phyloP scores from a whole-genome alignment of 2,329 filamentous ascomycete species.

The Biscogniauxia sp. region DNA sequence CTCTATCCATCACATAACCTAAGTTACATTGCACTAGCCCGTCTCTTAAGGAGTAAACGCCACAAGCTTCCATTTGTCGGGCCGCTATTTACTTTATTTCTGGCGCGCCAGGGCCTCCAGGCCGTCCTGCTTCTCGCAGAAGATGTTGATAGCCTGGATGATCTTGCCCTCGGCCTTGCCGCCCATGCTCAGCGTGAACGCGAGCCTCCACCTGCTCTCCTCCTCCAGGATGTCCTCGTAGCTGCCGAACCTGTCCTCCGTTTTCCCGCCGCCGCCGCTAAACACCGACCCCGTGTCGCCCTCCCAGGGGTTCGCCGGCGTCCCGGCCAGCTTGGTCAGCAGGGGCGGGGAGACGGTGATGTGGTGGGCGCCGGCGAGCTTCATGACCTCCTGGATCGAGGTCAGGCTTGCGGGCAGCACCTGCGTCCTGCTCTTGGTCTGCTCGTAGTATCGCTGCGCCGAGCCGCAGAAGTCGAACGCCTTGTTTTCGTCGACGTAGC shows the following conservation, averaged over 20 bases:
- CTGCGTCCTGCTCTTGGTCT: conserved; percentile 41
- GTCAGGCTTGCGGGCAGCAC: conserved; percentile 59
- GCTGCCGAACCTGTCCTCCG: conserved; percentile 12
- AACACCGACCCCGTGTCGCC: conserved; percentile 32
- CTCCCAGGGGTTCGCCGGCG: conserved; percentile 32
- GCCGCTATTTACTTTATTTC: not conserved
- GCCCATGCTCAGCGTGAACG: conserved; percentile 46
- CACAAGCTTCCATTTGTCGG: not conserved
- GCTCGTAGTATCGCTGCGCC: conserved; percentile 52
- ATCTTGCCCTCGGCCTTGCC: conserved; percentile 51
- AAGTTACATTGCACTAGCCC: too few relatives aligned
- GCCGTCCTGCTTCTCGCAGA: conserved; percentile 53
- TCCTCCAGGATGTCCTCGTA: conserved; percentile 33
- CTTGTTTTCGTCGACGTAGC: conserved; percentile 47
- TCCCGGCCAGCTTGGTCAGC: conserved; percentile 44
- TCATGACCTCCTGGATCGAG: conserved; percentile 56
- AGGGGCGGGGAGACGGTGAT: conserved; percentile 57
- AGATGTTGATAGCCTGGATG: conserved; percentile 55
- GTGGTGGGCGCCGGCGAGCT: conserved; percentile 55
- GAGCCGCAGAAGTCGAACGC: conserved; percentile 49
- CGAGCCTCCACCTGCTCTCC: conserved; percentile 48
- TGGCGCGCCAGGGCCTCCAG: conserved; percentile 39
- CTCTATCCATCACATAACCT: too few relatives aligned
- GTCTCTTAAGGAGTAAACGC: not conserved
- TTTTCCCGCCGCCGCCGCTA: conserved; percentile 5